These are phyloP conservation scores for Handroanthus guayacan DNA, from an alignment of 257 asterid genomes.

Conservation along the genomic window DNA sequence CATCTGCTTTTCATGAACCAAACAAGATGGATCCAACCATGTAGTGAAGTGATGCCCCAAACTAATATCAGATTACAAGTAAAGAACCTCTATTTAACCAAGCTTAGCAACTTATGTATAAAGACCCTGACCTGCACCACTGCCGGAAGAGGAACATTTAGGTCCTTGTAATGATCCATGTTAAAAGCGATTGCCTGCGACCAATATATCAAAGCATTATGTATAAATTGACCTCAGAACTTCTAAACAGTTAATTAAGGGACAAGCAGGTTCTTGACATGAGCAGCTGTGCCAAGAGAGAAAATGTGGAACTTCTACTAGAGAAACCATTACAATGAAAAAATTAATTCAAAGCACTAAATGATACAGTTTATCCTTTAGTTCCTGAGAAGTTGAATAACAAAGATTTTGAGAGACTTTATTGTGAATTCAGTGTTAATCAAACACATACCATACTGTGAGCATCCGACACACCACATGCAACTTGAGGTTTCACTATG, in stretches of 20 bases:
- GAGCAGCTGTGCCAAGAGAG: not conserved
- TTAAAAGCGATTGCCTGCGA: slow-evolving; percentile 90
- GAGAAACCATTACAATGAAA: slow-evolving; percentile 7
- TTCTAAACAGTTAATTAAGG: slow-evolving; percentile 7
- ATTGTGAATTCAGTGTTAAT: slow-evolving; percentile 2
- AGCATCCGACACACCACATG: slow-evolving; percentile 95
- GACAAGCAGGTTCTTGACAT: not conserved
- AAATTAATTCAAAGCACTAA: not conserved
- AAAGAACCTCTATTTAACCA: slow-evolving; percentile 24
- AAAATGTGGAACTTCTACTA: slow-evolving; percentile 6
- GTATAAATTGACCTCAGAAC: slow-evolving; percentile 24
- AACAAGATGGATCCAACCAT: not conserved
- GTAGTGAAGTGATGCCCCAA: not conserved
- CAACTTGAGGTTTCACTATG: slow-evolving; percentile 98
- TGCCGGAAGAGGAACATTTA: slow-evolving; percentile 92
- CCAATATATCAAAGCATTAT: slow-evolving; percentile 31
- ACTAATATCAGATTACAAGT: slow-evolving; percentile 27
- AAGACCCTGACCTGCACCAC: slow-evolving; percentile 75
- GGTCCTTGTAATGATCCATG: slow-evolving; percentile 74
- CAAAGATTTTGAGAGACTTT: not conserved
- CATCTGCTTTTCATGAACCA: slow-evolving; percentile 3
- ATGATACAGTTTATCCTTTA: not conserved
- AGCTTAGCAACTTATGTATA: slow-evolving; percentile 26
- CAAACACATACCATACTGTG: slow-evolving; percentile 84
- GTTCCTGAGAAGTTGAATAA: slow-evolving; percentile 20